These are phyloP conservation scores for Lasiodiplodia hormozganensis DNA, from an alignment of 2,329 filamentous ascomycete species.

Conservation along the genomic window DNA sequence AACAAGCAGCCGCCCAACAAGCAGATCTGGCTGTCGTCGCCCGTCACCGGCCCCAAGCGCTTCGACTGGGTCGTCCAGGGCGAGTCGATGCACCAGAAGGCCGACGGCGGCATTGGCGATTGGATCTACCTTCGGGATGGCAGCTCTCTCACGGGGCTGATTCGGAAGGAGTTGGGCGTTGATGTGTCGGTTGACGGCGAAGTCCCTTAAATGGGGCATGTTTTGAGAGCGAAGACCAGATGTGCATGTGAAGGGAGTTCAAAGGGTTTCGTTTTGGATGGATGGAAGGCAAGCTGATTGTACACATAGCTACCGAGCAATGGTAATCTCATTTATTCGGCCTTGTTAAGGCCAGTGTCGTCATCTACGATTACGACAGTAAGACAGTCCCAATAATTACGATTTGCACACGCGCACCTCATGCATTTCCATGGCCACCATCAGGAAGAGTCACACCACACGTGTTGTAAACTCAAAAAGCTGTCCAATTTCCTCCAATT, in stretches of 20 bases:
- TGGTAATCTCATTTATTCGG: background rate
- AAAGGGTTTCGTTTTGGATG: background rate
- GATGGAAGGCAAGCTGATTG: background rate
- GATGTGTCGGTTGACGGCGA: slow-evolving; percentile 49
- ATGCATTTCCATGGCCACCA: background rate
- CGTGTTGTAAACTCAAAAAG: background rate
- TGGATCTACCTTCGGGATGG: slow-evolving; percentile 92
- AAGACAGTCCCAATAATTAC: background rate
- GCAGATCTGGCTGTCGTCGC: slow-evolving; percentile 95
- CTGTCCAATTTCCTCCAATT: background rate
- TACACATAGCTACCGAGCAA: slow-evolving; percentile 1
- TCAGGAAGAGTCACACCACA: background rate
- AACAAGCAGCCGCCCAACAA: slow-evolving; percentile 99
- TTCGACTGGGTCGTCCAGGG: slow-evolving; percentile 85
- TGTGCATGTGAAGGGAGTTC: slow-evolving; percentile 20
- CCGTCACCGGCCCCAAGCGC: slow-evolving; percentile 88
- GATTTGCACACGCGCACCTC: background rate
- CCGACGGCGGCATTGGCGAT: slow-evolving; percentile 73
- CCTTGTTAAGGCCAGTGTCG: background rate
- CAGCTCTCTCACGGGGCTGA: slow-evolving; percentile 73
- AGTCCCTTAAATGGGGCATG: slow-evolving; percentile 6
- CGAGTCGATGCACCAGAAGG: slow-evolving; percentile 79
- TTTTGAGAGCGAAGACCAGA: background rate
- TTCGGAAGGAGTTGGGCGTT: slow-evolving; percentile 78
- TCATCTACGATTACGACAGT: background rate